Evolutionary conservation across 2,329 filamentous ascomycete genomes (phyloP), one percentile per base, ranked within the genome.

Genomic region (Calonectria fujianensis): DNA sequence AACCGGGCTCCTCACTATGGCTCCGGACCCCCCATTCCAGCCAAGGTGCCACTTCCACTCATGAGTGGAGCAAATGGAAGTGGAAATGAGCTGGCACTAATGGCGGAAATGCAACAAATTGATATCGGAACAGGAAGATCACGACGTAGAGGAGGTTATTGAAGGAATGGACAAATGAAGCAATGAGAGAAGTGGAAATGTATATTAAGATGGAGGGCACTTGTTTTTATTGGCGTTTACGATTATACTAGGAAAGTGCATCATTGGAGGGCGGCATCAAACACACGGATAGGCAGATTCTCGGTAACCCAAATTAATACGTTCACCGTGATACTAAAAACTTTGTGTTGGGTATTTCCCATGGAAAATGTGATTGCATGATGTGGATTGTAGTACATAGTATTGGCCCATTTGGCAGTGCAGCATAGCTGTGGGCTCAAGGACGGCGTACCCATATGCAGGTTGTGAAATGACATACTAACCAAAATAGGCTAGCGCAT

Each of bases 51-150:
- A 1, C 83, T 94, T 29, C 81, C 82, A 32, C 70, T 84, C n/a
- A 89, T 87, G 86, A 89, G 86, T 75, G 87, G 86, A 39, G 84
- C 83, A 7, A 84, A 85, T 41, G 85, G 83, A 67, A 85, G 83
- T 20, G 83, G 85, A 32, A 89, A 89, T 72, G 87, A 91, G 76
- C 88, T 89, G 84, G 91, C 93, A 27, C 85, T 96, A 68, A 90
- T 94, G 84, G 88, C 95, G 76, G 94, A 96, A 85, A 90, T 96
- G 88, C 92, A 89, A 79, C 87, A 88, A 63, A 93, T 94, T 75
- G 91, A 94, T 79, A 90, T 94, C 77, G 92, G 92, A n/a, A 86
- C 87, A 31, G 92, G 91, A 4, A 86, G 91, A 73, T 89, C 90
- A 32, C 86, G 90, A 79, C 86, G 90, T 57, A 88, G 89, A 68